A percentile compares a stretch with the other conserved stretches of the same genome.
Evolutionary conservation across 148 eudicot genomes (phyloP).

Genomic region (Limonium bicolor): DNA sequence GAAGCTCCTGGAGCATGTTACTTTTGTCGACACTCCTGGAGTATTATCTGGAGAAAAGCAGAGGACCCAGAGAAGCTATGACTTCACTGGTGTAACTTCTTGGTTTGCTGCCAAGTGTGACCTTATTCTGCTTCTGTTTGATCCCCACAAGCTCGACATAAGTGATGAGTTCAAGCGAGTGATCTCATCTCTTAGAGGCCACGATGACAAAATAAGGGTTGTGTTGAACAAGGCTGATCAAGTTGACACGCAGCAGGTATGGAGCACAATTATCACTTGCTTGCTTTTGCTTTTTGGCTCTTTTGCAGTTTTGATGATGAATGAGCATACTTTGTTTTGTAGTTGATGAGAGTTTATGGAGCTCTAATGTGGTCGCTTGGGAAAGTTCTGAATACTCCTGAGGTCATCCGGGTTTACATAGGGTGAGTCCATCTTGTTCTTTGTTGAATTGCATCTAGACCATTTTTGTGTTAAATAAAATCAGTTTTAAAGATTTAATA

Average conservation of each 20-base stretch:
- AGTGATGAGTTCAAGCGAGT: slow-evolving; percentile 93
- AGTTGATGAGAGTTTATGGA: slow-evolving; percentile 93
- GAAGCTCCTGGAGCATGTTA: slow-evolving; percentile 71
- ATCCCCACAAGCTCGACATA: slow-evolving; percentile 88
- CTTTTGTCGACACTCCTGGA: slow-evolving; percentile 93
- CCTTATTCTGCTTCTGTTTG: slow-evolving; percentile 71
- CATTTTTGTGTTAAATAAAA: no score
- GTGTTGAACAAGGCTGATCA: slow-evolving; percentile 94
- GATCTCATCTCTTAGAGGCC: slow-evolving; percentile 69
- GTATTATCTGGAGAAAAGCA: slow-evolving; percentile 95
- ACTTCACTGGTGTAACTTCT: slow-evolving; percentile 84
- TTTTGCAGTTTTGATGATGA: no score
- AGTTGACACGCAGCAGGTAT: slow-evolving; percentile 90
- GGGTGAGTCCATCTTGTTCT: slow-evolving; percentile 34
- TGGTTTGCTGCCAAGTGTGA: slow-evolving; percentile 98
- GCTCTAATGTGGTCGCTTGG: slow-evolving; percentile 98
- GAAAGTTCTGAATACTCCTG: slow-evolving; percentile 81
- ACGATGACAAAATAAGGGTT: slow-evolving; percentile 88
- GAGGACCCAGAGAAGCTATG: slow-evolving; percentile 82
- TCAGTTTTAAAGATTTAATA: no score
- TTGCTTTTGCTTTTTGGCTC: not conserved
- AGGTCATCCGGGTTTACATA: slow-evolving; percentile 80
- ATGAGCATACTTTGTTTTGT: slow-evolving; percentile 3
- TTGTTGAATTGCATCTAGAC: no score
- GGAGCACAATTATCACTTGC: slow-evolving; percentile 1